Base-by-base conservation (phyloP, 1,284 basidiomycete genomes). In the Sanghuangporus weigelae region DNA sequence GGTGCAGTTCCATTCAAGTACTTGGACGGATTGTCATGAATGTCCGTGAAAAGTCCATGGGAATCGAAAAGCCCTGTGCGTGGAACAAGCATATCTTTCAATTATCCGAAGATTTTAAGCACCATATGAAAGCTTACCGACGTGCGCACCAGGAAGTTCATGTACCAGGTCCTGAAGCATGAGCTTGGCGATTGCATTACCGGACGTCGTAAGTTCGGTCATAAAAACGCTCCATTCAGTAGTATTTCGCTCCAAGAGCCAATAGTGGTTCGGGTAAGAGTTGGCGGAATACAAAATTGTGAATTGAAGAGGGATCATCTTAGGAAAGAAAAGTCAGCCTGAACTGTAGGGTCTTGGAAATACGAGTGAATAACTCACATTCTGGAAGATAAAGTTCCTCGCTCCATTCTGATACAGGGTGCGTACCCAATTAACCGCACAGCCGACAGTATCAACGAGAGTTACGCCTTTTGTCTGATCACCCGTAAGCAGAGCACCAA, bases 311-410 rank as follows among this genome's bases (percentile, higher is more conserved):
- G 76, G 74, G 10, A 76, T 69, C 73, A 76, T 75, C 74, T 76
- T 36, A 12, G 21, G 49, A 38, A 6, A 2, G 8, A 10, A 46
- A n/a, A n/a, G 44, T 50, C 16, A 48, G n/a, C 23, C 12, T 38
- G n/a, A 7, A 7, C 10, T 19, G 10, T 49, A 10, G 2, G 26
- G 16, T 19, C 16, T 39, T 23, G 11, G 38, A 26, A 1, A 50
- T 40, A 14, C 12, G 44, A 11, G 38, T 10, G 19, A 69, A 38
- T n/a, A 11, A 26, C 76, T 72, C 59, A 78, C 80, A 67, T 80
- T 82, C 63, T 80, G 78, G 71, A 81, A 77, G 60, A 81, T 69
- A 64, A 82, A 81, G 67, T 81, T 78, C 23, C 80, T 69, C 12
- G 77, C 80, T 2, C 81, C 80, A n/a, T 67, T 71, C 16, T 73